Evolutionary conservation across 305 asterid genomes (phyloP).

Genomic region (Fraxinus albicans): DNA sequence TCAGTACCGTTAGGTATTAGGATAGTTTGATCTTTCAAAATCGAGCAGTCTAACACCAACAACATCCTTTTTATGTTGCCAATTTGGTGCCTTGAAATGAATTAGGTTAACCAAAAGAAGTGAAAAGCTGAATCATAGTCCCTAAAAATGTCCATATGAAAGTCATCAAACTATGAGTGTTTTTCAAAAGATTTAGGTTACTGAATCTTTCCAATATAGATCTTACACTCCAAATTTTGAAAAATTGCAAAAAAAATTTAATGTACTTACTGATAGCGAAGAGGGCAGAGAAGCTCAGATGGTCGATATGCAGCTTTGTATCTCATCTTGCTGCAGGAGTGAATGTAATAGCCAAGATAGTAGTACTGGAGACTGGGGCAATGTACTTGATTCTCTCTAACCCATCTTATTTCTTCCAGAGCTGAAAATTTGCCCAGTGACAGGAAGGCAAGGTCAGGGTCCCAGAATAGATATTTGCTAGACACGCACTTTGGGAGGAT

Average conservation of each 20-base stretch:
- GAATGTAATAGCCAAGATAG: conserved; percentile 97
- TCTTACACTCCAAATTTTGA: conserved; percentile 16
- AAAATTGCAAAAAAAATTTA: conserved; percentile 5
- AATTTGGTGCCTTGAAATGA: conserved; percentile 11
- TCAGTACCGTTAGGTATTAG: neutral
- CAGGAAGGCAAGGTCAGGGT: conserved; percentile 81
- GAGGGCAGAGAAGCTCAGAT: conserved; percentile 97
- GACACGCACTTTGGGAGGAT: conserved; percentile 93
- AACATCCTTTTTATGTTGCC: neutral
- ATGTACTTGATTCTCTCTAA: conserved; percentile 61
- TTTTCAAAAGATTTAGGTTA: neutral
- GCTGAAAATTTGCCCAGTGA: conserved; percentile 97
- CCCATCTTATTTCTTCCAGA: conserved; percentile 81
- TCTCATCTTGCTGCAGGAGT: conserved; percentile 95
- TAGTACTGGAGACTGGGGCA: conserved; percentile 90
- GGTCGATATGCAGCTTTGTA: conserved; percentile 93
- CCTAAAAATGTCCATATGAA: conserved; percentile 19
- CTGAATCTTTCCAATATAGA: neutral
- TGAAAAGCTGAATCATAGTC: conserved; percentile 6
- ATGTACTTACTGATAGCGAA: conserved; percentile 75
- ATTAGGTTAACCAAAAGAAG: neutral
- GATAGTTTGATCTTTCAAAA: neutral
- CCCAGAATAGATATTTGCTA: conserved; percentile 98
- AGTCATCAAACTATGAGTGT: neutral
- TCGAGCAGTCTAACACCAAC: neutral